Evolutionary conservation across 441 rosid species (phyloP).

Genomic region (Pelargonium citronellum): DNA sequence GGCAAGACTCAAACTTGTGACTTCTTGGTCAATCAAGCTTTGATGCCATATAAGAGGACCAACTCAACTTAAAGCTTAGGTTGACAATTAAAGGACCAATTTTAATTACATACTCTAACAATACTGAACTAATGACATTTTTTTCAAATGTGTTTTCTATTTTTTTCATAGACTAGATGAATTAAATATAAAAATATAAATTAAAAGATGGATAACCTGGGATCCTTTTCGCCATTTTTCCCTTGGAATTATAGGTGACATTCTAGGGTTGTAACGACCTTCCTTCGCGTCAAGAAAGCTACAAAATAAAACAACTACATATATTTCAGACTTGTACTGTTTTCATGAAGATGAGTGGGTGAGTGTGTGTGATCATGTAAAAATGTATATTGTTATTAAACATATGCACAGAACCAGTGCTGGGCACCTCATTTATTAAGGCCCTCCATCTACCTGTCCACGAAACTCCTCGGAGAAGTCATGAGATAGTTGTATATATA

Average conservation of each 20-base stretch:
- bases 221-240: conserved; percentile 87
- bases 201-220: conserved; percentile 44
- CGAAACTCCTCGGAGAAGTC: conserved; percentile 77
- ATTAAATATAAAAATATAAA: background rate
- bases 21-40: too few relatives aligned
- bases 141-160: too few relatives aligned
- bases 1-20: too few relatives aligned
- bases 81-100: too few relatives aligned
- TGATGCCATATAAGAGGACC: too few relatives aligned
- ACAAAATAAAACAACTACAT: conserved; percentile 19
- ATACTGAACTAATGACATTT: too few relatives aligned
- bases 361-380: background rate
- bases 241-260: conserved; percentile 61
- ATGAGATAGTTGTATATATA: conserved; percentile 67
- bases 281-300: conserved; percentile 75
- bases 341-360: conserved; percentile 7
- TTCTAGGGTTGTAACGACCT: conserved; percentile 59
- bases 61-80: too few relatives aligned
- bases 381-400: background rate
- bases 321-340: conserved; percentile 2
- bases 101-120: too few relatives aligned
- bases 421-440: conserved; percentile 43
- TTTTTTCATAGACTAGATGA: background rate
- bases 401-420: conserved; percentile 22
- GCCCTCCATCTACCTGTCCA: conserved; percentile 75